Evolutionary conservation across 2,329 filamentous ascomycete genomes (phyloP).

Genomic region (Botrytis pseudocinerea): DNA sequence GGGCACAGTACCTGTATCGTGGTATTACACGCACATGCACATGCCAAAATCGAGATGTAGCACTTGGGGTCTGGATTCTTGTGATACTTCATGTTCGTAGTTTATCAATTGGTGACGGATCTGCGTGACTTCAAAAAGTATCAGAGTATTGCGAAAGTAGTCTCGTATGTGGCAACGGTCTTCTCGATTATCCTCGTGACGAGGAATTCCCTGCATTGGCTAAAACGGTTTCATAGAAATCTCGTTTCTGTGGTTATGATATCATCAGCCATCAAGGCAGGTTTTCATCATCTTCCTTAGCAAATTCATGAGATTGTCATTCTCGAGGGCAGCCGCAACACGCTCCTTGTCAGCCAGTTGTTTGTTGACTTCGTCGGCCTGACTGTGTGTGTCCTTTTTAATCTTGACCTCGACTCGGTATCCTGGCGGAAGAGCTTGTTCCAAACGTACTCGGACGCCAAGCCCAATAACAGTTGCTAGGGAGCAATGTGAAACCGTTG

Average conservation of each 20-base stretch:
- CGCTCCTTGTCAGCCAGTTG: slow-evolving; percentile 95
- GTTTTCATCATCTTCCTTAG: slow-evolving; percentile 92
- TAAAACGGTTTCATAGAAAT: background rate
- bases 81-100: background rate
- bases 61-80: background rate
- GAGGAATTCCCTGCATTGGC: background rate
- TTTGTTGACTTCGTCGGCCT: slow-evolving; percentile 94
- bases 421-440: slow-evolving; percentile 86
- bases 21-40: slow-evolving; percentile 9
- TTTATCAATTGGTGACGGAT: background rate
- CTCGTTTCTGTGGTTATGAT: slow-evolving; percentile 4
- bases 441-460: slow-evolving; percentile 85
- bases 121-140: background rate
- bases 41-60: background rate
- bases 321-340: slow-evolving; percentile 91
- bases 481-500: slow-evolving; percentile 95
- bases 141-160: background rate
- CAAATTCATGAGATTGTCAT: slow-evolving; percentile 83
- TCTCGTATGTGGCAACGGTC: background rate
- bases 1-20: background rate
- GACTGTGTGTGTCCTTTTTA: slow-evolving; percentile 93
- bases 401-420: slow-evolving; percentile 92
- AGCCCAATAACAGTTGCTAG: slow-evolving; percentile 95
- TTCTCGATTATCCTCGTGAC: background rate
- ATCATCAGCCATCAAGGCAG: slow-evolving; percentile 47